Base-by-base conservation (phyloP, 495 filamentous ascomycete genomes). In the Podospora pseudocomata region DNA sequence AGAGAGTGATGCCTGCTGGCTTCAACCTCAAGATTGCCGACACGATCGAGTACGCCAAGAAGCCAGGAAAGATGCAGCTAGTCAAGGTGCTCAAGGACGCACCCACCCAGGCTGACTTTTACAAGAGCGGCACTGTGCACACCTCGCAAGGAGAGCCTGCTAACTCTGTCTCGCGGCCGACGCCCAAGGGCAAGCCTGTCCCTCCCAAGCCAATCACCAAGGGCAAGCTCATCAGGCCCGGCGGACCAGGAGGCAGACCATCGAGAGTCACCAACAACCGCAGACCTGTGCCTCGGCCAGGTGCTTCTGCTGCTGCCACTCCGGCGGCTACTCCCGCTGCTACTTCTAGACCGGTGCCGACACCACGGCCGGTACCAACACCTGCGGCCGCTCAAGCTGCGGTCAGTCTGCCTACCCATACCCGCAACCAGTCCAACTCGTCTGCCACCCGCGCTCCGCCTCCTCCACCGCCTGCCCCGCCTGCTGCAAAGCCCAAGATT, bases 31-130 rank as follows among this genome's bases (percentile, higher is more conserved):
- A 91, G 82, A 91, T 99, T 67, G 87, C 81, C 18, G 88, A 94
- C 34, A 85, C 85, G 1, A 94, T 99, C 75, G 92, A 97, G 75
- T 99, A 95, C 78, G 93, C 94, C 74, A 99, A 98, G 86, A 99
- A 99, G 81, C 96, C 96, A 3, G 92, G 93, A 44, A 99, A 99
- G 82, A 85, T 91, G 73, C 88, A 92, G 57, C 72, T 85, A 2
- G 89, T 99, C 70, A 98, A 98, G 83, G 91, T 89, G 2, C 74
- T 97, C 68, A 97, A 96, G 78, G 96, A 99, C 74, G 80, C 84
- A 2, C 87, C 91, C 5, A 84, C 83, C 15, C 82, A 88, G n/a
- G 86, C 89, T 55, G 96, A 98, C 75, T 83, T 88, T 71, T 99
- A 99, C 83, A 99, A 99, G 85, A 96, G 92, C 71, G 89, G 91